Conservation (phyloP, 2,329 filamentous ascomycete genomes). For the Leptographium lundbergii region DNA sequence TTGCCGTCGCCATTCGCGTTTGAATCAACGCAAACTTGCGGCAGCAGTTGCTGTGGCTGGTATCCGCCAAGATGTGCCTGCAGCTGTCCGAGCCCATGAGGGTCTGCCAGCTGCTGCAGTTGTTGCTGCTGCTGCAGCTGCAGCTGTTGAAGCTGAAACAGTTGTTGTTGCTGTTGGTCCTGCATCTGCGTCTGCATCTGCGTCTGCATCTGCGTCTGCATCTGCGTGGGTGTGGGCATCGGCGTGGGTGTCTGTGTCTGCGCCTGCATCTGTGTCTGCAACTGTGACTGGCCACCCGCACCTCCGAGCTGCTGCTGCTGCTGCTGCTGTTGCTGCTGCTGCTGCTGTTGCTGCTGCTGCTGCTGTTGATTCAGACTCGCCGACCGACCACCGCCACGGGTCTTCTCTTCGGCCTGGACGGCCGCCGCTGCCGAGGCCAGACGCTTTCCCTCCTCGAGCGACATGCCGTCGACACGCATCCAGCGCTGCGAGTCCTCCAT, state of each 20-base stretch:
- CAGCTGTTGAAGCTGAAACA: not conserved
- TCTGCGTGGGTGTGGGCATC: constrained; percentile 10
- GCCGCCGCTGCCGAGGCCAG: constrained; percentile 32
- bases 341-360: not conserved
- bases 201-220: constrained; percentile 9
- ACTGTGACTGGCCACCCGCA: not conserved
- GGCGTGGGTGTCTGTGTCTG: not conserved
- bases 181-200: constrained; percentile 14
- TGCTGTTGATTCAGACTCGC: not conserved
- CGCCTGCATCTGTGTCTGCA: not conserved
- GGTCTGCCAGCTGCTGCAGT: not conserved
- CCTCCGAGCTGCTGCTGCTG: not conserved
- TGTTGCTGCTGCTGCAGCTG: not conserved
- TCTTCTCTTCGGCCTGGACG: not conserved
- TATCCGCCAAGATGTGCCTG: not conserved
- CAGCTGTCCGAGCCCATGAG: not conserved
- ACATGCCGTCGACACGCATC: constrained; percentile 42
- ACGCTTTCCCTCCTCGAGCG: constrained; percentile 49
- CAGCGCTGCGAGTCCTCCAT: constrained; percentile 43
- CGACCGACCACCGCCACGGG: not conserved
- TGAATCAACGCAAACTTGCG: too few relatives aligned
- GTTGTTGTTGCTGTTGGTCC: not conserved
- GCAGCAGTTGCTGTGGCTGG: not conserved
- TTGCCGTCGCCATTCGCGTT: not conserved
- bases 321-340: not conserved